Conservation (phyloP, 1,139 yeast species). For the Chernovozyma sophiae-reginae region DNA sequence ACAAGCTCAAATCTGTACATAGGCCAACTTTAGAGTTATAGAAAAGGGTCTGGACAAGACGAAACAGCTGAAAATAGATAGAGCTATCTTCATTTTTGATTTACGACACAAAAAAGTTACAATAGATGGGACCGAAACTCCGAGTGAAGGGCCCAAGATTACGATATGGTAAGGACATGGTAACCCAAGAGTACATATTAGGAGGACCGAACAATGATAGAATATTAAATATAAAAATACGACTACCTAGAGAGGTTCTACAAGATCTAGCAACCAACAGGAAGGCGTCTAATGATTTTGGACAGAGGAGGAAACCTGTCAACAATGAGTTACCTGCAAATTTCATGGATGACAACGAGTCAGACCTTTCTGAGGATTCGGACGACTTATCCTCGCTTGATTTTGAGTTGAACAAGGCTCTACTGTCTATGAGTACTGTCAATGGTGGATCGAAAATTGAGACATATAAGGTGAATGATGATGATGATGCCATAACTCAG, state of each 20-base stretch:
- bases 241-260: slow-evolving; percentile 1
- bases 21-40: no score
- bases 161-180: neutral
- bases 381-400: slow-evolving; percentile 14
- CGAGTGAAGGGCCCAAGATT: slow-evolving; percentile 1
- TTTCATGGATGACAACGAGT: neutral
- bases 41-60: no score
- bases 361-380: slow-evolving; percentile 2
- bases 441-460: neutral
- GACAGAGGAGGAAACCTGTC: no score
- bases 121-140: slow-evolving; percentile 1
- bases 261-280: neutral
- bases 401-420: slow-evolving; percentile 14
- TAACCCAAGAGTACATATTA: neutral
- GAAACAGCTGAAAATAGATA: no score
- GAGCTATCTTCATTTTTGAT: no score
- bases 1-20: no score
- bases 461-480: neutral
- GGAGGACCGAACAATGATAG: neutral
- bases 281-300: neutral
- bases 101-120: no score
- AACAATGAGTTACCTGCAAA: neutral
- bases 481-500: neutral
- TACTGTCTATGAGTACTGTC: slow-evolving; percentile 5
- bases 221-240: slow-evolving; percentile 1